Conservation (phyloP, 2,329 filamentous ascomycete species). For the Stromatinia cepivora region DNA sequence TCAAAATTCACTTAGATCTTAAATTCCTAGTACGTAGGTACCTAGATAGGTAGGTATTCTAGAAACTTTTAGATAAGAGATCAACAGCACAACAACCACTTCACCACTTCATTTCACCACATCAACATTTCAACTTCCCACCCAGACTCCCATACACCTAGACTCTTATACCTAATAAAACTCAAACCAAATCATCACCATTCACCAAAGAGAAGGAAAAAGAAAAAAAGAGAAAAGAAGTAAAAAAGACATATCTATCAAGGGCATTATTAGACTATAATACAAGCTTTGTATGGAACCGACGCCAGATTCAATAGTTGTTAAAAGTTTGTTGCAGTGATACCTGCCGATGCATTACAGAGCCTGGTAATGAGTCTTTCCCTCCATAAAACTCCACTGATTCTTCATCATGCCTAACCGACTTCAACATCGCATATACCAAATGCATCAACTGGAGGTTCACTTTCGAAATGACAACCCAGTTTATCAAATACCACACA, state of each 20-base stretch:
- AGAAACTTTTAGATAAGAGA: background rate
- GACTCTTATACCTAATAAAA: background rate
- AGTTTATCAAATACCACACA: slow-evolving; percentile 16
- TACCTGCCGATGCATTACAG: slow-evolving; percentile 20
- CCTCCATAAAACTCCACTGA: slow-evolving; percentile 25
- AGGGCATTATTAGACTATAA: slow-evolving; percentile 25
- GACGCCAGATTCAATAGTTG: slow-evolving; percentile 24
- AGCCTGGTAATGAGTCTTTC: slow-evolving; percentile 19
- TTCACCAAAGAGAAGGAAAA: background rate
- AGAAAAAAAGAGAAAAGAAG: background rate
- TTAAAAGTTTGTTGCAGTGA: slow-evolving; percentile 12
- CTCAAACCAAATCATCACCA: slow-evolving; percentile 5
- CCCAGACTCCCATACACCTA: background rate
- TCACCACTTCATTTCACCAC: background rate
- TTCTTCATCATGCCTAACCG: slow-evolving; percentile 18
- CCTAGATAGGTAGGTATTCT: background rate
- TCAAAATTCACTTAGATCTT: too few relatives aligned
- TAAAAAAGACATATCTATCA: slow-evolving; percentile 22
- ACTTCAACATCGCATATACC: slow-evolving; percentile 25
- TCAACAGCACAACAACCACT: background rate
- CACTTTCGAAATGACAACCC: slow-evolving; percentile 27
- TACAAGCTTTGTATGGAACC: slow-evolving; percentile 23
- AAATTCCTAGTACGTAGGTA: too few relatives aligned
- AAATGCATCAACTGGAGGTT: slow-evolving; percentile 35
- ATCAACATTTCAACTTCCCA: background rate